phyloP scores from a whole-genome alignment of 1,284 basidiomycete species.

The Hemileia vastatrix region DNA sequence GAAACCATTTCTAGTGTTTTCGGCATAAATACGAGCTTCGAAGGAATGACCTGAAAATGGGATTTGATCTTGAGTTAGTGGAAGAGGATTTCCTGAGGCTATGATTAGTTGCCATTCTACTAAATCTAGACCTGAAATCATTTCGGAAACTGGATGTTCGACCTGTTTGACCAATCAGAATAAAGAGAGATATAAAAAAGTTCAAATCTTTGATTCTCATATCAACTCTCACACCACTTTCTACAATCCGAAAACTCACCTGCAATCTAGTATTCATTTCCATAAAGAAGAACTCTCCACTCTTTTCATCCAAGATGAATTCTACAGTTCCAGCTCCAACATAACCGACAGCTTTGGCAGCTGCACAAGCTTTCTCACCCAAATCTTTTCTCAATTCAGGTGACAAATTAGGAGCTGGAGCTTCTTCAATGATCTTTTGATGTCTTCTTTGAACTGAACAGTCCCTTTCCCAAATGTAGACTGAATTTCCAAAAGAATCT shows the following conservation, averaged over 20 bases:
- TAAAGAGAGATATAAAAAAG: too few relatives aligned
- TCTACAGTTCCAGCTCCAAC: conserved; percentile 81
- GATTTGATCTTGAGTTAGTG: conserved; percentile 64
- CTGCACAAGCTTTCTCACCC: conserved; percentile 76
- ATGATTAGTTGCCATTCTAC: conserved; percentile 91
- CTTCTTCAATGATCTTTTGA: conserved; percentile 93
- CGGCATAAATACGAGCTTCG: conserved; percentile 93
- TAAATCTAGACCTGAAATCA: conserved; percentile 83
- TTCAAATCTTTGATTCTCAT: too few relatives aligned
- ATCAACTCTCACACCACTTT: too few relatives aligned
- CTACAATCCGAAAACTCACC: conserved; percentile 19
- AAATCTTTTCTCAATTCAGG: conserved; percentile 65
- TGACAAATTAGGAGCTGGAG: conserved; percentile 77
- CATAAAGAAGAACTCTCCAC: conserved; percentile 78
- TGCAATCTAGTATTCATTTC: conserved; percentile 89
- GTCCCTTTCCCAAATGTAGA: conserved; percentile 85
- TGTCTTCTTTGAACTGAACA: conserved; percentile 88
- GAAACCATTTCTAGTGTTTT: conserved; percentile 80
- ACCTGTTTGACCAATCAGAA: too few relatives aligned
- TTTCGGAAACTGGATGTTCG: conserved; percentile 88
- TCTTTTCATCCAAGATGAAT: conserved; percentile 46
- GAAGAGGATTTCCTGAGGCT: conserved; percentile 75
- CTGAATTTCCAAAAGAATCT: conserved; percentile 62
- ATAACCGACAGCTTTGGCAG: conserved; percentile 79
- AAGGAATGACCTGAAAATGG: conserved; percentile 83